These are phyloP conservation scores for Annona squamosa DNA, from an alignment of 164 flowering plant species.

Conservation along the genomic window DNA sequence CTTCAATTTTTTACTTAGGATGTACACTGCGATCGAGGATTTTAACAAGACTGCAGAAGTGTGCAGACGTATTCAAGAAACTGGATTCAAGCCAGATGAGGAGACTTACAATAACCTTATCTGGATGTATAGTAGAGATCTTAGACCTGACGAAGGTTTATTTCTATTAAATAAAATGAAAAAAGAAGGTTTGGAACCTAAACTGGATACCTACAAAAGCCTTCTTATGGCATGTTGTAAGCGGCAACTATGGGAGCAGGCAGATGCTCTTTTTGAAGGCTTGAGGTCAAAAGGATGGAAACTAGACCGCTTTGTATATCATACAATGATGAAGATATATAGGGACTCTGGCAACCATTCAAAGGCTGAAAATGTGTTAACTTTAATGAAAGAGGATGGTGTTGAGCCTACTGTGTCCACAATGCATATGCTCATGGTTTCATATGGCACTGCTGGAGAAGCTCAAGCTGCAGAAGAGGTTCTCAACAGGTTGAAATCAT, in stretches of 20 bases:
- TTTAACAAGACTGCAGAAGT: conserved; percentile 59
- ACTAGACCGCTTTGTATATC: conserved; percentile 83
- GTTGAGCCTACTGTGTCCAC: conserved; percentile 80
- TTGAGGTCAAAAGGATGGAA: conserved; percentile 50
- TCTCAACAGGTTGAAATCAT: conserved; percentile 49
- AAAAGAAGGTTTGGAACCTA: conserved; percentile 56
- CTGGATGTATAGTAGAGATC: conserved; percentile 81
- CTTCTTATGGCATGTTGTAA: conserved; percentile 75
- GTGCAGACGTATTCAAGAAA: conserved; percentile 45
- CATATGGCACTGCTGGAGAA: conserved; percentile 78
- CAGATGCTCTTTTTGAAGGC: conserved; percentile 73
- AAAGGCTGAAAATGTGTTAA: conserved; percentile 68
- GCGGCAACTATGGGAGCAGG: conserved; percentile 50
- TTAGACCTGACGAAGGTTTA: conserved; percentile 82
- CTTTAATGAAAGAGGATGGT: conserved; percentile 68
- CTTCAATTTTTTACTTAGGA: conserved; percentile 65
- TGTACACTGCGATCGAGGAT: conserved; percentile 64
- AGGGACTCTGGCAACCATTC: conserved; percentile 55
- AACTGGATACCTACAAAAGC: conserved; percentile 77
- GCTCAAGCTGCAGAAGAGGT: conserved; percentile 84
- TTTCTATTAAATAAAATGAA: conserved; percentile 67
- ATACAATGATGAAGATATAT: conserved; percentile 85
- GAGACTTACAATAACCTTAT: conserved; percentile 81
- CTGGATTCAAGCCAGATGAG: conserved; percentile 69
- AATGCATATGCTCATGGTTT: conserved; percentile 93